Evolutionary conservation across 1,284 basidiomycete genomes (phyloP).

Genomic region (Pseudozyma thailandica): DNA sequence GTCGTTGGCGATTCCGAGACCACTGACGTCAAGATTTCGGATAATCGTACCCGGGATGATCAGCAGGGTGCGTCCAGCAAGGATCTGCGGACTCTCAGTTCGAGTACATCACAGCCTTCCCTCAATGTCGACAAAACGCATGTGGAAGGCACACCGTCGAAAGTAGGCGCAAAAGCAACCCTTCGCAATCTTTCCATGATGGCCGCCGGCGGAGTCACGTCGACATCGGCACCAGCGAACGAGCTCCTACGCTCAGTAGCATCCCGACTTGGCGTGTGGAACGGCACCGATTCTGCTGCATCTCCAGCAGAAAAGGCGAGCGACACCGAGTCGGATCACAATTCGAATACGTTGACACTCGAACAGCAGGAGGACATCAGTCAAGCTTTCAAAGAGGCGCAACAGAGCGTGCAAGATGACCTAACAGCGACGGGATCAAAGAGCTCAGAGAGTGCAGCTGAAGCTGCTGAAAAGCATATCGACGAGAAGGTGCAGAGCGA

Average conservation of each 20-base stretch:
- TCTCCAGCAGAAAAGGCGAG: slow-evolving; percentile 8
- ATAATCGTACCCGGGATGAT: slow-evolving; percentile 1
- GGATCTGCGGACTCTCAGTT: slow-evolving; percentile 7
- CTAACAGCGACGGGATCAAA: slow-evolving; percentile 15
- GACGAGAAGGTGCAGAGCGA: slow-evolving; percentile 15
- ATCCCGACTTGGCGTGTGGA: slow-evolving; percentile 37
- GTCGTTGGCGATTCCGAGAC: slow-evolving; percentile 40
- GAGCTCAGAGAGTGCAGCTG: neutral
- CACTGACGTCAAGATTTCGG: slow-evolving; percentile 30
- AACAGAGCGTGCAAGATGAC: slow-evolving; percentile 33
- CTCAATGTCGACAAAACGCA: slow-evolving; percentile 44
- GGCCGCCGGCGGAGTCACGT: slow-evolving; percentile 24
- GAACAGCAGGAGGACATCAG: slow-evolving; percentile 39
- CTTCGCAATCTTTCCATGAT: slow-evolving; percentile 30
- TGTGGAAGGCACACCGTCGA: slow-evolving; percentile 15
- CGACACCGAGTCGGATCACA: slow-evolving; percentile 17
- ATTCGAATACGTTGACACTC: slow-evolving; percentile 19
- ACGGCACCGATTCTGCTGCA: slow-evolving; percentile 7
- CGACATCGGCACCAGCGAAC: slow-evolving; percentile 37
- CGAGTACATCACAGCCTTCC: slow-evolving; percentile 30
- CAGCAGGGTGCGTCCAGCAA: neutral
- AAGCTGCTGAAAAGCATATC: neutral
- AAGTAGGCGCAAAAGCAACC: slow-evolving; percentile 21
- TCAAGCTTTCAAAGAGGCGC: slow-evolving; percentile 51
- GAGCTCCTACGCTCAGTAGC: slow-evolving; percentile 50